These are phyloP conservation scores for Podospora bellae-mahoneyi DNA, from an alignment of 495 filamentous ascomycete species.

Conservation along the genomic window DNA sequence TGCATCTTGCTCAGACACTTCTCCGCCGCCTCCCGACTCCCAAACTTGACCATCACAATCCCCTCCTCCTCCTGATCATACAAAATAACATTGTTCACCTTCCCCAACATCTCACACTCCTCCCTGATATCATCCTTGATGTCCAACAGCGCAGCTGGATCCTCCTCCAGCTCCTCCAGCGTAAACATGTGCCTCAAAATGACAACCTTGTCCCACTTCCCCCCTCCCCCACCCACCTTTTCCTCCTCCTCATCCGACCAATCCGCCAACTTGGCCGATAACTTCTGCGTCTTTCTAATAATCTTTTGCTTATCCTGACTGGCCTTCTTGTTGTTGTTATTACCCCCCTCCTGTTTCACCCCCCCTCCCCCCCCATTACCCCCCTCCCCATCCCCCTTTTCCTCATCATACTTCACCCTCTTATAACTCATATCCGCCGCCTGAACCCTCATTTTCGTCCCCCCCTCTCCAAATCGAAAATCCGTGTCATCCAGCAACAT, in stretches of 20 bases:
- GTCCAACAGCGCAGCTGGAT: conserved; percentile 77
- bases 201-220: conserved; percentile 72
- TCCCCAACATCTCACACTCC: conserved; percentile 81
- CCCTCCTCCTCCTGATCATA: conserved; percentile 88
- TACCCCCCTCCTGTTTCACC: not conserved
- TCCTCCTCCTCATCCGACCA: conserved; percentile 79
- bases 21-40: conserved; percentile 62
- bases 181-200: conserved; percentile 96
- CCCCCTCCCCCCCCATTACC: no score
- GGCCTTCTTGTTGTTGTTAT: not conserved
- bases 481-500: conserved; percentile 88
- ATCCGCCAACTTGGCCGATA: conserved; percentile 86
- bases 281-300: conserved; percentile 79
- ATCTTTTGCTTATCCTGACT: conserved; percentile 78
- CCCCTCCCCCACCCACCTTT: conserved; percentile 41
- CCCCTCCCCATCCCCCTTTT: no score
- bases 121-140: conserved; percentile 93
- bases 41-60: conserved; percentile 78
- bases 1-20: conserved; percentile 75
- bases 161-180: conserved; percentile 76
- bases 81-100: conserved; percentile 85
- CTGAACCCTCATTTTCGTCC: conserved; percentile 69
- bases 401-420: conserved; percentile 48
- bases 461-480: conserved; percentile 60
- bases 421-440: conserved; percentile 89